Percentiles rank a stretch among this genome's conserved stretches.
phyloP scores from a whole-genome alignment of 768 basidiomycete genomes.

The Phaeolepiota aurea region DNA sequence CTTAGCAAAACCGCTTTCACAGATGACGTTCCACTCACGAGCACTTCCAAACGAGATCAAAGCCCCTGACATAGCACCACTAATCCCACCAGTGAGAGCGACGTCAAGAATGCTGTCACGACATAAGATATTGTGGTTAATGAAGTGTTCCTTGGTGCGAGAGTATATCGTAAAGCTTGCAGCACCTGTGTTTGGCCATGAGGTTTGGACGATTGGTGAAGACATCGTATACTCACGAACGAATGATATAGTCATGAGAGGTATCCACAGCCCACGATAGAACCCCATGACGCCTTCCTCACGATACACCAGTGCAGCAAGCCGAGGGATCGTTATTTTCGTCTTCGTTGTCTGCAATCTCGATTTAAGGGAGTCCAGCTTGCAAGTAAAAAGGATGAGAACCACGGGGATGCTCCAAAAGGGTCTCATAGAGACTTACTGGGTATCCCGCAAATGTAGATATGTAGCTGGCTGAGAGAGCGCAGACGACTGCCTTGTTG shows the following conservation, averaged over 20 bases:
- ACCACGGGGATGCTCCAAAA: neutral
- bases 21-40: slow-evolving; percentile 45
- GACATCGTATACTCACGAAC: slow-evolving; percentile 60
- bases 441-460: slow-evolving; percentile 93
- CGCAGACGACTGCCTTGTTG: slow-evolving; percentile 85
- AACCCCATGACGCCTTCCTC: slow-evolving; percentile 88
- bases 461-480: slow-evolving; percentile 84
- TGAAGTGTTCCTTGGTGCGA: slow-evolving; percentile 69
- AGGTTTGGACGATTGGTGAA: slow-evolving; percentile 5
- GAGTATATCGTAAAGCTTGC: slow-evolving; percentile 90
- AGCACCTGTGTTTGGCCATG: slow-evolving; percentile 44
- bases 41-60: slow-evolving; percentile 85
- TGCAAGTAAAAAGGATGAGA: too few relatives aligned
- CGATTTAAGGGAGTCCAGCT: slow-evolving; percentile 95
- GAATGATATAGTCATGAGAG: slow-evolving; percentile 91
- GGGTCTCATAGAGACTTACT: slow-evolving; percentile 42
- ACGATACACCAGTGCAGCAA: slow-evolving; percentile 65
- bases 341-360: slow-evolving; percentile 80
- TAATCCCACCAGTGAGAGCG: slow-evolving; percentile 69
- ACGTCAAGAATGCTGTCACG: slow-evolving; percentile 58
- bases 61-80: slow-evolving; percentile 84
- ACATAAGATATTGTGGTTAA: slow-evolving; percentile 47
- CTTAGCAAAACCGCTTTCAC: slow-evolving; percentile 3
- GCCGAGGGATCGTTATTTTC: slow-evolving; percentile 62
- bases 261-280: slow-evolving; percentile 87